Evolutionary conservation across 2,329 filamentous ascomycete genomes (phyloP).

Genomic region (Chaetomiaceae sp.): DNA sequence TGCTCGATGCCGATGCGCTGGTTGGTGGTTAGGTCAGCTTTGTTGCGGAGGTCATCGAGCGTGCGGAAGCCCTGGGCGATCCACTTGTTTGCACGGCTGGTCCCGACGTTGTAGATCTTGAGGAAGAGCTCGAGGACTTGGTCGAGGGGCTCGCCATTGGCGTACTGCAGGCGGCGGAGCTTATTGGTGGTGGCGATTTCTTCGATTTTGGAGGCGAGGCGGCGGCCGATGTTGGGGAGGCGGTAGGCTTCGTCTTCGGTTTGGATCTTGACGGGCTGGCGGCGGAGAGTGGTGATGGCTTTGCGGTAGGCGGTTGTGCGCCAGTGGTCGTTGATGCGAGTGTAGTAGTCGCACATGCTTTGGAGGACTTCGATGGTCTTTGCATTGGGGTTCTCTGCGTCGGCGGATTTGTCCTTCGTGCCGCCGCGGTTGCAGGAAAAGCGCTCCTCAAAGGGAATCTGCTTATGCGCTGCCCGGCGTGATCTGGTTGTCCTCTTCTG

Average conservation of each 20-base stretch:
- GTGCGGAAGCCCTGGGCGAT: constrained; percentile 69
- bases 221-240: constrained; percentile 65
- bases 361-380: constrained; percentile 72
- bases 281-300: constrained; percentile 67
- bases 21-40: constrained; percentile 60
- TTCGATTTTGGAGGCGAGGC: constrained; percentile 80
- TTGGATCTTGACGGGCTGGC: constrained; percentile 57
- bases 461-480: constrained; percentile 21
- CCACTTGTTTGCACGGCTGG: constrained; percentile 68
- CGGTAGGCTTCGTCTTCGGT: constrained; percentile 65
- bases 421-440: constrained; percentile 55
- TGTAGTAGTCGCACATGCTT: constrained; percentile 75
- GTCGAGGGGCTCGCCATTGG: constrained; percentile 63
- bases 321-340: constrained; percentile 71
- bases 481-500: constrained; percentile 26
- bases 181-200: constrained; percentile 76
- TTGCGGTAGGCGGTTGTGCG: constrained; percentile 70
- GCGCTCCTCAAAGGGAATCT: constrained; percentile 40
- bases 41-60: constrained; percentile 62
- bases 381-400: constrained; percentile 62
- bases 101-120: constrained; percentile 74
- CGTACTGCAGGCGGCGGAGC: constrained; percentile 67
- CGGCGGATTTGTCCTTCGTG: constrained; percentile 37
- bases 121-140: constrained; percentile 64
- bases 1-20: constrained; percentile 75